Evolutionary conservation across 1,139 yeast species (phyloP), one percentile per base, ranked within the genome.

Genomic region (Nakaseomyces sp.): DNA sequence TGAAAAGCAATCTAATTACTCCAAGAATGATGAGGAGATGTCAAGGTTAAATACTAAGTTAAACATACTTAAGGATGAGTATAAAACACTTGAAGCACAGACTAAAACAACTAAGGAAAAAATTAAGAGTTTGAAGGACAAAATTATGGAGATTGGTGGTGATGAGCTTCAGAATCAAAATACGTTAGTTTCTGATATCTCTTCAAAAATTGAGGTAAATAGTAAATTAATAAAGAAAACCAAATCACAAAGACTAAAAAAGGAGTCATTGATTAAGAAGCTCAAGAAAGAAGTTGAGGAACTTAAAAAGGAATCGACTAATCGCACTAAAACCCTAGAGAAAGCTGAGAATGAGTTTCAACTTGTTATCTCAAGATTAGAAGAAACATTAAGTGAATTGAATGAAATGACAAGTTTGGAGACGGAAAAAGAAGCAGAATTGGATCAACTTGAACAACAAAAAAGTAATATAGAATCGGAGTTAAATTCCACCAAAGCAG

Each of bases 141-240:
- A 81, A 57, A 86, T 93, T 30, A 78, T 89, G 85, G 82, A 84
- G 47, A 83, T 88, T 43, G 98, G 99, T 44, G 99, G 99, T 51
- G 81, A 85, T 10, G 81, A 81, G 50, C 71, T 91, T 51, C 79
- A 89, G 45, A 64, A 84, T 49, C 96, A 88, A 56, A 84, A 79
- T 52, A 76, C 93, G 1, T 83, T 79, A 55, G 96, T 91, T 5
- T 12, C 28, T 18, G n/a, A 8, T 15, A 9, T 39, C 5, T 17
- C 29, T 10, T 15, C 4, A 18, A 18, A 15, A 13, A 39, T 39
- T 13, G 35, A 28, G 18, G 28, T 18, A 4, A 30, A 15, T n/a
- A 29, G 29, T 6, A 28, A n/a, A 20, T 79, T 77, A 52, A 70
- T 79, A n/a, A 72, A 82, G 3, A 75, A 73, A 38, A 86, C 28